These are phyloP conservation scores for Torulaspora quercuum DNA, from an alignment of 805 yeast species.

Conservation along the genomic window DNA sequence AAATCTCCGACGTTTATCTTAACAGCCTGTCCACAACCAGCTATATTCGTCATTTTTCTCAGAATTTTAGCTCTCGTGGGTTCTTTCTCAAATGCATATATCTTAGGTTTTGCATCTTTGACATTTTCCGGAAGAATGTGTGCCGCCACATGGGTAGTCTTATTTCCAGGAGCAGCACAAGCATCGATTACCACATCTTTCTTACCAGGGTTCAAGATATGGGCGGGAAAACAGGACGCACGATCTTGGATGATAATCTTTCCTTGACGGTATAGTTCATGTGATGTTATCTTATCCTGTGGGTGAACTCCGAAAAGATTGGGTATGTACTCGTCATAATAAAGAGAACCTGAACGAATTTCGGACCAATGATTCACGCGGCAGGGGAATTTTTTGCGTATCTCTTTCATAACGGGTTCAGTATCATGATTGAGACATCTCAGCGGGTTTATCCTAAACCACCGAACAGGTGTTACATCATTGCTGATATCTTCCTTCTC, in stretches of 20 bases:
- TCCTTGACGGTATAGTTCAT: slow-evolving; percentile 71
- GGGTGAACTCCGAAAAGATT: slow-evolving; percentile 82
- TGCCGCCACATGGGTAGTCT: slow-evolving; percentile 89
- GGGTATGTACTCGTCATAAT: slow-evolving; percentile 69
- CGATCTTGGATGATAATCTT: slow-evolving; percentile 88
- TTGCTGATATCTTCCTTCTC: slow-evolving; percentile 45
- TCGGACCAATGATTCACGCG: slow-evolving; percentile 46
- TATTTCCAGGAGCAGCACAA: slow-evolving; percentile 98
- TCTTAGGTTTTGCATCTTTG: slow-evolving; percentile 35
- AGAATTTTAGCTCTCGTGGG: slow-evolving; percentile 64
- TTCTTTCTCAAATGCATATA: slow-evolving; percentile 88
- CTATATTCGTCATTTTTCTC: slow-evolving; percentile 72
- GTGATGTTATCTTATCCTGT: slow-evolving; percentile 59
- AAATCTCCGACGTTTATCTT: slow-evolving; percentile 52
- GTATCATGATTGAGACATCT: slow-evolving; percentile 39
- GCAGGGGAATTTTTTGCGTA: slow-evolving; percentile 39
- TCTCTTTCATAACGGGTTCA: slow-evolving; percentile 25
- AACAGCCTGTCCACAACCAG: slow-evolving; percentile 53
- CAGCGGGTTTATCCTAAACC: slow-evolving; percentile 74
- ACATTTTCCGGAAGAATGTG: slow-evolving; percentile 20
- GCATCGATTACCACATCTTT: slow-evolving; percentile 78
- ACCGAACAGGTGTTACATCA: slow-evolving; percentile 69
- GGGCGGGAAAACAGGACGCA: slow-evolving; percentile 95
- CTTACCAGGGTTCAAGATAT: slow-evolving; percentile 60
- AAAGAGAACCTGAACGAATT: slow-evolving; percentile 55